Evolutionary conservation across 805 yeast genomes (phyloP), one percentile per base, ranked within the genome.

Genomic region (Lachancea thermotolerans): DNA sequence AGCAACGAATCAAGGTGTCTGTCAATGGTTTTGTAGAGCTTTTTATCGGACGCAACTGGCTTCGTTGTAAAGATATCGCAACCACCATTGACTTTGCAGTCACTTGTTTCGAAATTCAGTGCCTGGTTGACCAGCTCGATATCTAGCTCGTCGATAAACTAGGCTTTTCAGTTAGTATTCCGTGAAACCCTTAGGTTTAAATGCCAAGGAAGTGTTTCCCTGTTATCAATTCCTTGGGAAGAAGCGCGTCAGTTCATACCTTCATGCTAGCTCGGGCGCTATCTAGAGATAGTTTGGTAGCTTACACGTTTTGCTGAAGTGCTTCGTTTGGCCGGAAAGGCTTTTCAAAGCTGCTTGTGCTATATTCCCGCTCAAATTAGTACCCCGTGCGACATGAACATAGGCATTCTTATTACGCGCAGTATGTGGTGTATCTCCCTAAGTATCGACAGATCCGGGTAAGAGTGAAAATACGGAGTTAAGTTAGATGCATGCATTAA

Each of bases 41-140:
- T 90, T 54, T 89, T 76, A 65, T 93, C 99, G 1, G 91, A 75
- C 1, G 93, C 87, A 18, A 90, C 87, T 1, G 96, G 89, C 58
- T 91, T 93, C 1, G 99, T 93, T 1, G 98, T 86, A 59, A 88
- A 93, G 40, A 93, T 74, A 60, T 93, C 99, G 61, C 96, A 82
- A 21, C 95, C 89, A 10, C 97, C 98, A 45, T 78, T 77, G 34
- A 93, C 79, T 54, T 75, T 82, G 57, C 85, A 78, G 54, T 85
- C 95, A 1, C 78, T 72, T 3, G 89, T 80, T 51, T 81, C 85
- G 53, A 87, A 88, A 52, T 81, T 80, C 45, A 93, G 77, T 44
- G 87, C 85, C 58, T 89, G 95, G 59, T 89, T 89, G 33, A 93
- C 84, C 54, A 84, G 74, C 64, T 89, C 97, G n/a, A 93, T 81